A percentile compares a stretch with the other conserved stretches of the same genome.
Conservation (phyloP, 345 rosid genomes). For the Populus pruinosa region DNA sequence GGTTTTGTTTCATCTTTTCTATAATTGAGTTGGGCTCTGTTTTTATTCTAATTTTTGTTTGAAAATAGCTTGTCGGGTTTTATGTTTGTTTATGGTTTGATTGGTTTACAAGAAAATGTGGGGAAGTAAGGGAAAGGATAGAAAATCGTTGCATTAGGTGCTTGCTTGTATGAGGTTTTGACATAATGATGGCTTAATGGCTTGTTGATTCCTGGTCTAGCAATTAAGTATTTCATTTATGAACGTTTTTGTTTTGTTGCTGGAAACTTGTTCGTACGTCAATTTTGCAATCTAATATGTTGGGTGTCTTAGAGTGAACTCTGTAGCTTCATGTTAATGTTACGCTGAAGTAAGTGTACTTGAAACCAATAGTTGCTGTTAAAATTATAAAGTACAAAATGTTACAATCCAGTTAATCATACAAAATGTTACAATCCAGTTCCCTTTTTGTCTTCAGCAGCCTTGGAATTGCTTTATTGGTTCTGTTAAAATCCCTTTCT, state of each 20-base stretch:
- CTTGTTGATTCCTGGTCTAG: not conserved
- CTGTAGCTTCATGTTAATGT: not conserved
- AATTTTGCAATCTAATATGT: not conserved
- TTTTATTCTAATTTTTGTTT: not conserved
- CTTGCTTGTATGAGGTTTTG: not conserved
- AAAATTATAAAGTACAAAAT: not conserved
- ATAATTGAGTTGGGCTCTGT: not conserved
- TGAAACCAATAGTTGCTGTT: not conserved
- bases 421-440: not conserved
- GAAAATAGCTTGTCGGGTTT: not conserved
- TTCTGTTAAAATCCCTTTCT: not conserved
- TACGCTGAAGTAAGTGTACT: too few species aligned
- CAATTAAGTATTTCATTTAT: not conserved
- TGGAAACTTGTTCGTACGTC: not conserved
- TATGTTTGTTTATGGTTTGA: not conserved
- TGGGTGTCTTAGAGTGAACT: not conserved
- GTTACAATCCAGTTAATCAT: not conserved
- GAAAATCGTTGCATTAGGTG: not conserved
- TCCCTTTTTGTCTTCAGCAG: not conserved
- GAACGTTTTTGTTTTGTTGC: not conserved
- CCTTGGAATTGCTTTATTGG: conserved; percentile 2
- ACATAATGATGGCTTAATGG: not conserved
- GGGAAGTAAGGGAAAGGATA: not conserved
- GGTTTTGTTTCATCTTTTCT: not conserved
- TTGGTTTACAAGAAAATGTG: not conserved